Base-by-base conservation (phyloP, 2,329 filamentous ascomycete genomes). In the Trichoderma gracile region DNA sequence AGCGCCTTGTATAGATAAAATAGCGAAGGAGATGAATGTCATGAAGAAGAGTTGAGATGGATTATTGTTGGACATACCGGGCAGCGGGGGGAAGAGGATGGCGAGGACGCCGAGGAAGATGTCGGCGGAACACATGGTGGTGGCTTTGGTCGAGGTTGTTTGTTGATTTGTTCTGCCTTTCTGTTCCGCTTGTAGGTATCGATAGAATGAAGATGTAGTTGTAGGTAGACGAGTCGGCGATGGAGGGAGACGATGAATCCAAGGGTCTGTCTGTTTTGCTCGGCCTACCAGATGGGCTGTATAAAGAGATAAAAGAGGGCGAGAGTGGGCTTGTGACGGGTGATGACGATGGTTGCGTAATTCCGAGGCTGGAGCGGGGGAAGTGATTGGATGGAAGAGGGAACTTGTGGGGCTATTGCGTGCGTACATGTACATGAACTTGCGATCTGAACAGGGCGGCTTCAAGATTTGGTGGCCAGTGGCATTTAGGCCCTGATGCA, bases 101-200 rank as follows among this genome's bases (percentile, higher is more conserved):
- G 69, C 67, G 30, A 70, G 27, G 42, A 68, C 27, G 33, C 82
- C 85, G 68, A 89, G 84, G 73, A 89, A 88, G 71, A 86, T 78
- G 73, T 89, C 86, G 57, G 81, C 71, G 61, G 81, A 74, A 75
- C 85, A 88, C 85, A 88, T 88, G 49, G 69, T 73, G 64, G 17
- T 14, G n/a, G 40, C 8, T 42, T 23, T 30, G 47, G 12, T 33
- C 30, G 5, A 19, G n/a, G 21, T 45, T 38, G 33, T 38, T 38
- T 38, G 33, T 38, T 38, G 3, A 9, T 38, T 14, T 14, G 3
- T 38, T 38, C 33, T 38, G 33, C 5, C 8, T 8, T 9, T 38
- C 3, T 5, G 33, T 38, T 38, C 5, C 33, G 33, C 33, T 38
- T 14, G 12, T 38, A n/a, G n/a, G n/a, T n/a, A 38, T 38, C 33